Percentiles rank a stretch among this genome's conserved stretches.
phyloP scores from a whole-genome alignment of 2,329 filamentous ascomycete genomes.

The Talaromyces sp. region DNA sequence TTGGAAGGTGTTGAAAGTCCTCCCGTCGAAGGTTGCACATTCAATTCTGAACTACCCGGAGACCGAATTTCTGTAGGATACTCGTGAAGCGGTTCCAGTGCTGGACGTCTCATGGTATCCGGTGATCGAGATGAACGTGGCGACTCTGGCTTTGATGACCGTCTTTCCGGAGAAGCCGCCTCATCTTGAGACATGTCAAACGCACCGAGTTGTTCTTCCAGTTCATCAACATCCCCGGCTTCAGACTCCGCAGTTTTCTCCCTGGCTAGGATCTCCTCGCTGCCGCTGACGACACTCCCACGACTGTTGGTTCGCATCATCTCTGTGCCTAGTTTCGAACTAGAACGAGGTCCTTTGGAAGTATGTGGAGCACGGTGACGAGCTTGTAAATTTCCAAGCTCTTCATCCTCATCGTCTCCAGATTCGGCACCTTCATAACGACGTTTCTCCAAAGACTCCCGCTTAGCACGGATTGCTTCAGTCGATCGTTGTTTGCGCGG shows the following conservation, averaged over 20 bases:
- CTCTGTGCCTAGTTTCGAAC: conserved; percentile 88
- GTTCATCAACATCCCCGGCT: conserved; percentile 15
- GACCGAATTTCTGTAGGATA: conserved; percentile 15
- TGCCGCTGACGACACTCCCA: conserved; percentile 65
- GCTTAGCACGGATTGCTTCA: conserved; percentile 72
- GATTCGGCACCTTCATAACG: conserved; percentile 76
- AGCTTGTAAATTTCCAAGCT: conserved; percentile 60
- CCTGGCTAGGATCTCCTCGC: conserved; percentile 40
- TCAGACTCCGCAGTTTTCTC: conserved; percentile 31
- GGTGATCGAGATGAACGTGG: conserved; percentile 14
- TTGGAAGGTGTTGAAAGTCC: conserved; percentile 11
- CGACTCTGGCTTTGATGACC: conserved; percentile 19
- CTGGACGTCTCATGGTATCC: conserved; percentile 11
- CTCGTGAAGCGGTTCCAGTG: conserved; percentile 17
- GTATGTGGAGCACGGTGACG: conserved; percentile 53
- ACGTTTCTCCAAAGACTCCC: conserved; percentile 71
- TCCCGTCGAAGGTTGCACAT: neutral
- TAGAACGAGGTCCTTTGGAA: conserved; percentile 60
- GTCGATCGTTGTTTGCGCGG: conserved; percentile 65
- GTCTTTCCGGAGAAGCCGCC: conserved; percentile 22
- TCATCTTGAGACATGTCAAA: conserved; percentile 38
- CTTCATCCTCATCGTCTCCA: conserved; percentile 92
- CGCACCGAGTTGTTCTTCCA: conserved; percentile 35
- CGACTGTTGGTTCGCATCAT: conserved; percentile 98
- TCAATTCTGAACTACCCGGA: neutral